Conservation (phyloP, 768 basidiomycete species). For the Sutorius australiensis region DNA sequence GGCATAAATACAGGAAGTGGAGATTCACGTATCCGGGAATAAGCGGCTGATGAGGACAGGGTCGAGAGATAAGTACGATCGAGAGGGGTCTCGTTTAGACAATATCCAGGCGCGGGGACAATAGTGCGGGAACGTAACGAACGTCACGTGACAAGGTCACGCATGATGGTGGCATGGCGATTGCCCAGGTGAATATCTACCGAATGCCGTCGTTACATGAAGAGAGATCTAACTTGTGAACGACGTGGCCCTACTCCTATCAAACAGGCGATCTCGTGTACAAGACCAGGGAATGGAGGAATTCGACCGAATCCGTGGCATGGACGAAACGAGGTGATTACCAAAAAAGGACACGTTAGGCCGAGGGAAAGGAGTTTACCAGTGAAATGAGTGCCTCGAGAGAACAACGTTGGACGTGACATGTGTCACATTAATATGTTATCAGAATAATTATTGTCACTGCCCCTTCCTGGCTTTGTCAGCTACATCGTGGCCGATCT, state of each 20-base stretch:
- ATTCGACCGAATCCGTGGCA: neutral
- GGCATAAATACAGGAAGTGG: neutral
- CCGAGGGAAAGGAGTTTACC: constrained; percentile 19
- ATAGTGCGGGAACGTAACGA: constrained; percentile 11
- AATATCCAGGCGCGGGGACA: neutral
- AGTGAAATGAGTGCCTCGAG: constrained; percentile 16
- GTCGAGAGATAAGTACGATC: neutral
- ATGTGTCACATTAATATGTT: too few species aligned
- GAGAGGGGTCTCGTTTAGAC: neutral
- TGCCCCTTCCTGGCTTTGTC: neutral
- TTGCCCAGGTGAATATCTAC: too few species aligned
- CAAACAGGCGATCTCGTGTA: constrained; percentile 13
- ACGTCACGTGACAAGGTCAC: neutral
- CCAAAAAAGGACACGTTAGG: constrained; percentile 14
- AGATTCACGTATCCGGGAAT: neutral
- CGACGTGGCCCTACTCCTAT: constrained; percentile 21
- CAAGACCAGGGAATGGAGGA: neutral
- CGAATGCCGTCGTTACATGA: neutral
- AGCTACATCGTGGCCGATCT: neutral
- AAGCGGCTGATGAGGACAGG: neutral
- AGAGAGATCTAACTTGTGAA: neutral
- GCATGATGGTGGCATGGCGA: constrained; percentile 10
- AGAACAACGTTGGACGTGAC: constrained; percentile 13
- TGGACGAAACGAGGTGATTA: constrained; percentile 9
- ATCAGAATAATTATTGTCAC: too few species aligned